Evolutionary conservation across 2,329 filamentous ascomycete species (phyloP), one percentile per base, ranked within the genome.

Genomic region (Microthyrium microscopicum): DNA sequence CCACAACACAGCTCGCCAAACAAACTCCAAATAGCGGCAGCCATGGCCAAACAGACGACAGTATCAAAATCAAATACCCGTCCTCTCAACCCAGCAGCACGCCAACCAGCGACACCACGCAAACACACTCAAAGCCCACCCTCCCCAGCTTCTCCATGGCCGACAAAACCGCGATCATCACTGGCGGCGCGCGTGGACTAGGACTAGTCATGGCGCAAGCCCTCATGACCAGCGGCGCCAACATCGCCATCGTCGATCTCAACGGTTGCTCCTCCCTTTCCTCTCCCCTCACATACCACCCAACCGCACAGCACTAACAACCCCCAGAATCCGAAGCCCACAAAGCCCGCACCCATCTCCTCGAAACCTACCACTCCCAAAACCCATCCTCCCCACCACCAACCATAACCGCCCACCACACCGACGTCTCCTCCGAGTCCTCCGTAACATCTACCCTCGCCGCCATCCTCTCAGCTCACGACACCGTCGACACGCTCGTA

Each of bases 141-240:
- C 68, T 94, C 19, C 74, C 80, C 21, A 73, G 73, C 27, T 95
- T 94, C 60, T 87, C 83, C 6, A 69, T 95, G 21, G 78, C 92
- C 51, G 79, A 74, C 40, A 77, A 76, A 49, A 79, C 85, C 6
- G 83, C 73, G 29, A 64, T 94, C 26, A 79, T 95, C 25, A 95
- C 87, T 1, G 87, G 87, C 33, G 87, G 85, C 50, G 87, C 87
- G 18, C 68, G 85, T 50, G 87, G 87, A 5, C 58, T 95, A 37
- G 87, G 87, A 25, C 62, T 94, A 40, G 84, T 91, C 45, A 94
- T 95, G 79, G 80, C 78, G 33, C 84, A 93, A 61, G 84, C 80
- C 29, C 71, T 93, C 56, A 79, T 93, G 34, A 76, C 82, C 34
- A 89, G 80, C 34, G 87, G 87, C 33, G 80, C 82, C 7, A 77